Conservation (phyloP, 2,329 filamentous ascomycete genomes). For the Botryotinia globosa region DNA sequence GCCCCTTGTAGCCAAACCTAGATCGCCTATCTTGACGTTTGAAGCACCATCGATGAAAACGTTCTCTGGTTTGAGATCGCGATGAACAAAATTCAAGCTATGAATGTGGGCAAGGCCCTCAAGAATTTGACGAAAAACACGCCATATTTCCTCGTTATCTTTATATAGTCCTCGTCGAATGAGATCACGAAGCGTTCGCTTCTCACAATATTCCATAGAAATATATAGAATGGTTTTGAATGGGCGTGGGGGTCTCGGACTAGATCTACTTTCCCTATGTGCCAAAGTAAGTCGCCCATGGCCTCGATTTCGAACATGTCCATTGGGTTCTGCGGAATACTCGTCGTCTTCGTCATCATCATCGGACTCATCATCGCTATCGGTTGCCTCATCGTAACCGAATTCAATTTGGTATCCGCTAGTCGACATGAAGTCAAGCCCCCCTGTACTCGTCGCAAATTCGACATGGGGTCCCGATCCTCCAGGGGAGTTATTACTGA, state of each 20-base stretch:
- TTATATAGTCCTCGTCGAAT: slow-evolving; percentile 74
- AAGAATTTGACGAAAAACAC: slow-evolving; percentile 84
- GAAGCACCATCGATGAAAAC: slow-evolving; percentile 90
- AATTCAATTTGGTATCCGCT: slow-evolving; percentile 77
- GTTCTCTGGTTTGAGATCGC: slow-evolving; percentile 95
- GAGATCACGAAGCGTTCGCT: slow-evolving; percentile 78
- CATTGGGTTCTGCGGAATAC: slow-evolving; percentile 42
- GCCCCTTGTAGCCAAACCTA: slow-evolving; percentile 87
- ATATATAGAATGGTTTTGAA: slow-evolving; percentile 83
- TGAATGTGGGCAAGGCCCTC: slow-evolving; percentile 92
- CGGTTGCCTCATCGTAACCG: slow-evolving; percentile 52
- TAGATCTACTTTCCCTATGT: slow-evolving; percentile 34
- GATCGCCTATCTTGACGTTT: slow-evolving; percentile 94
- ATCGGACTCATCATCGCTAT: slow-evolving; percentile 42
- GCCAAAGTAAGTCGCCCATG: slow-evolving; percentile 28
- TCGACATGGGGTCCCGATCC: slow-evolving; percentile 31
- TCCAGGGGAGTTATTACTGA: slow-evolving; percentile 33
- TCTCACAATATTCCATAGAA: slow-evolving; percentile 98
- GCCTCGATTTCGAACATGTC: slow-evolving; percentile 37
- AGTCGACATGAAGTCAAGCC: slow-evolving; percentile 91
- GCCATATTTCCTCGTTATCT: slow-evolving; percentile 78
- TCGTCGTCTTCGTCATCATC: slow-evolving; percentile 39
- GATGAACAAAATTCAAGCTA: slow-evolving; percentile 85
- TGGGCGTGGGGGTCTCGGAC: slow-evolving; percentile 46
- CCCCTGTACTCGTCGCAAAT: slow-evolving; percentile 61